Evolutionary conservation across 2,329 filamentous ascomycete genomes (phyloP).

Genomic region (Plectosphaerella plurivora): DNA sequence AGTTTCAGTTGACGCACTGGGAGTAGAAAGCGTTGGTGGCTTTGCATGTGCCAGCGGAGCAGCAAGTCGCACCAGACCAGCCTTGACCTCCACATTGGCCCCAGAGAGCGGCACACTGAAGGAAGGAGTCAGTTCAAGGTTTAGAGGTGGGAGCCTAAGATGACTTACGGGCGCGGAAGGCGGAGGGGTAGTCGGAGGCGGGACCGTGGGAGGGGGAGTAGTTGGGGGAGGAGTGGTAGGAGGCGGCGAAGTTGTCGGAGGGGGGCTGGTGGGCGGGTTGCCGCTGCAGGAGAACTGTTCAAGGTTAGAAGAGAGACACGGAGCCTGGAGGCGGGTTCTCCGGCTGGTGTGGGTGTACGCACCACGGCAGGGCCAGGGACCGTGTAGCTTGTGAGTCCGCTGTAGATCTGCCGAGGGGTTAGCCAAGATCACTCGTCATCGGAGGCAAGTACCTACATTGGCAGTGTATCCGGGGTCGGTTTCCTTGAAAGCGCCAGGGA

Average conservation of each 20-base stretch:
- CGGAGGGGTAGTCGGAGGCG: background rate
- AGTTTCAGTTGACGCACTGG: constrained; percentile 6
- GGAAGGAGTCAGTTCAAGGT: background rate
- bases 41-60: constrained; percentile 9
- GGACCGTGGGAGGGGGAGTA: constrained; percentile 1
- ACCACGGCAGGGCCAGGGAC: constrained; percentile 4
- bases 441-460: constrained; percentile 27
- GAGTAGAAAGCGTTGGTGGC: constrained; percentile 13
- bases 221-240: constrained; percentile 1
- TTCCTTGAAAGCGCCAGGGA: constrained; percentile 22
- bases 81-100: constrained; percentile 8
- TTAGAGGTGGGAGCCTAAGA: too few species aligned
- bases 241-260: constrained; percentile 4
- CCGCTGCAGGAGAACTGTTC: background rate
- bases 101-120: background rate
- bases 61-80: constrained; percentile 13
- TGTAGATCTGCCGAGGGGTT: constrained; percentile 6
- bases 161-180: background rate
- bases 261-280: background rate
- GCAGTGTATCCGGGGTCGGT: constrained; percentile 38
- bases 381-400: constrained; percentile 9
- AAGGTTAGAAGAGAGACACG: background rate
- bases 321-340: background rate
- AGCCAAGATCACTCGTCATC: background rate
- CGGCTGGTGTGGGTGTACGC: background rate